Evolutionary conservation across 805 yeast genomes (phyloP).

Genomic region (Pichia nanzhaoensis): DNA sequence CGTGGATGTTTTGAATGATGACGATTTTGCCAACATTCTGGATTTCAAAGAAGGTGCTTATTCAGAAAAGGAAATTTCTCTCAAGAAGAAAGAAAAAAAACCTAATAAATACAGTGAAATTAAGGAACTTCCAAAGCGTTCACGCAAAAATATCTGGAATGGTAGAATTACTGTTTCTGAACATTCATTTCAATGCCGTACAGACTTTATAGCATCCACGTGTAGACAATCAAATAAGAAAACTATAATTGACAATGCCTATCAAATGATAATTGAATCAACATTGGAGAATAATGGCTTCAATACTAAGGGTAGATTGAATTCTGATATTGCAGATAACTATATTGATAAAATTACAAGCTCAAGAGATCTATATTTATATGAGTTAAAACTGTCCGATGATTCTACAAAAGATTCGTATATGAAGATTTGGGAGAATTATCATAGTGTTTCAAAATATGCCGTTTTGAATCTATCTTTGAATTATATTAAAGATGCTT

Average conservation of each 20-base stretch:
- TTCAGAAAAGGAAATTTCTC: not conserved
- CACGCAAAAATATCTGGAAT: constrained; percentile 1
- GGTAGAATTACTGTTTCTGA: not conserved
- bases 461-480: constrained; percentile 55
- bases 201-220: constrained; percentile 7
- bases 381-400: constrained; percentile 33
- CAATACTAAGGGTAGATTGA: constrained; percentile 52
- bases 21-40: constrained; percentile 15
- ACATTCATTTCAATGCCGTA: not conserved
- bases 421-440: constrained; percentile 38
- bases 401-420: constrained; percentile 20
- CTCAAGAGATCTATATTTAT: constrained; percentile 48
- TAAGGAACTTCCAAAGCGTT: not conserved
- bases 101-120: not conserved
- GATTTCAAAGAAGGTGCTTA: constrained; percentile 1
- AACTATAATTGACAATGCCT: not conserved
- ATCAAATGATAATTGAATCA: not conserved
- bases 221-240: not conserved
- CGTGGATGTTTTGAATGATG: constrained; percentile 15
- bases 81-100: not conserved
- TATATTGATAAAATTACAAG: constrained; percentile 44
- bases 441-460: constrained; percentile 39
- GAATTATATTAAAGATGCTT: constrained; percentile 54
- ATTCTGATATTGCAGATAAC: constrained; percentile 43
- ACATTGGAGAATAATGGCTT: constrained; percentile 32